A percentile compares a stretch with the other conserved stretches of the same genome.
Conservation (phyloP, 148 eudicot genomes). For the Rhododendron simsii region DNA sequence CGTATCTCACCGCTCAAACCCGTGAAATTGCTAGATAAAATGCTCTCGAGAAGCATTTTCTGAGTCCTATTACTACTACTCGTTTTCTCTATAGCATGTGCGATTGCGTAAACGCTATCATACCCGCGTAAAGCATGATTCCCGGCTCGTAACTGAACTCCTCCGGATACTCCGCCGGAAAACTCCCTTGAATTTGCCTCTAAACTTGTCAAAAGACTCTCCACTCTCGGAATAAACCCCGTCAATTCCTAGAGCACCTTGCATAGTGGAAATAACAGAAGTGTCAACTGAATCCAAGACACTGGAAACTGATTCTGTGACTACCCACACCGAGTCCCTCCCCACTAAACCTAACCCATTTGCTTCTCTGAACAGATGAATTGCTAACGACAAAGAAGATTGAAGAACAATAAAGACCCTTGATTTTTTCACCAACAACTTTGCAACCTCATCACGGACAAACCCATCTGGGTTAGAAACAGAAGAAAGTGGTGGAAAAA, state of each 20-base stretch:
- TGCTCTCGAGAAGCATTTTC: conserved; percentile 10
- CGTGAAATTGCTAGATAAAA: conserved; percentile 23
- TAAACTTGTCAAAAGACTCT: conserved; percentile 18
- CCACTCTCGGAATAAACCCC: conserved; percentile 19
- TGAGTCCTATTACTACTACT: neutral
- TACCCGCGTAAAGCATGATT: conserved; percentile 42
- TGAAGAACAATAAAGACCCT: conserved; percentile 48
- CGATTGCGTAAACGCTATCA: conserved; percentile 26
- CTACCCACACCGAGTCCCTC: conserved; percentile 38
- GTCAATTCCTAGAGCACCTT: conserved; percentile 41
- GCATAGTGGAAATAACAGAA: conserved; percentile 27
- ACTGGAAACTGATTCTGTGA: conserved; percentile 22
- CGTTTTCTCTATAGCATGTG: conserved; percentile 13
- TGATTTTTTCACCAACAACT: conserved; percentile 28
- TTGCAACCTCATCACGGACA: conserved; percentile 18
- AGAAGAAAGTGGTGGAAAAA: conserved; percentile 26
- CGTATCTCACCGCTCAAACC: conserved; percentile 36
- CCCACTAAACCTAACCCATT: conserved; percentile 37
- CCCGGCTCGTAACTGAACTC: conserved; percentile 26
- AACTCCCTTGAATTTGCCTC: conserved; percentile 12
- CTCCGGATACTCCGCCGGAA: conserved; percentile 20
- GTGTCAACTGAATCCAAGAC: conserved; percentile 32
- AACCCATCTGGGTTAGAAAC: conserved; percentile 21
- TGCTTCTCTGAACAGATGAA: conserved; percentile 36
- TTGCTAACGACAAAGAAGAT: conserved; percentile 27